Conservation (phyloP, 257 asterid genomes). For the Dorcoceras hygrometricum region DNA sequence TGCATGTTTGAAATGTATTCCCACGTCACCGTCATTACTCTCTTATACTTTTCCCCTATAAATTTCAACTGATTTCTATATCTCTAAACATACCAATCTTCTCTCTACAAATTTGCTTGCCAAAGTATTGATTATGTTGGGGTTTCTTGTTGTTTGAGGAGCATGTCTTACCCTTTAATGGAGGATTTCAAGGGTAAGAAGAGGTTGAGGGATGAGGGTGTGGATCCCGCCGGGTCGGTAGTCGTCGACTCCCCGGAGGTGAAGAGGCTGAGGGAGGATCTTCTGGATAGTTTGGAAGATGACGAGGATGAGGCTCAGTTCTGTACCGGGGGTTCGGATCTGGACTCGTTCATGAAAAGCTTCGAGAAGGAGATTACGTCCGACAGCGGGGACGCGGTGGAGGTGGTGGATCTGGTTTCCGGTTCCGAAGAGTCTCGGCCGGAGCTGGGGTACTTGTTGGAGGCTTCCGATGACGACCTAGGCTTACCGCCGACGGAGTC, state of each 20-base stretch:
- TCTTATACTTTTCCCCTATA: constrained; percentile 24
- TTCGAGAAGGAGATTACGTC: constrained; percentile 50
- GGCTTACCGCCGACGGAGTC: constrained; percentile 56
- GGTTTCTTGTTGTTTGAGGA: background rate
- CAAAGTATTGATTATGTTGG: background rate
- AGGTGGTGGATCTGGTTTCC: constrained; percentile 22
- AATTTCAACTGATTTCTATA: constrained; percentile 21
- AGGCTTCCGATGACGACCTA: constrained; percentile 69
- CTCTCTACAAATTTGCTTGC: constrained; percentile 20
- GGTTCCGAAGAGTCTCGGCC: constrained; percentile 42
- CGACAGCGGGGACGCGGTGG: constrained; percentile 17
- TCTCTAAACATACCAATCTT: constrained; percentile 11
- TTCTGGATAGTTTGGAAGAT: constrained; percentile 34
- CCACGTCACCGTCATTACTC: constrained; percentile 34
- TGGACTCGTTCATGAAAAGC: constrained; percentile 62
- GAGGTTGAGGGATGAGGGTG: constrained; percentile 32
- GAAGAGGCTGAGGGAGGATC: constrained; percentile 52
- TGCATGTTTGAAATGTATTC: background rate
- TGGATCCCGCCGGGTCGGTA: constrained; percentile 27
- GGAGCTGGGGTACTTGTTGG: constrained; percentile 57
- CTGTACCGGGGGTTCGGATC: constrained; percentile 38
- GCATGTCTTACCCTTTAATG: background rate
- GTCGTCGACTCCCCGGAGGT: constrained; percentile 50
- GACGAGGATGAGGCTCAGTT: constrained; percentile 45
- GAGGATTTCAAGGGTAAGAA: constrained; percentile 30